Evolutionary conservation across 2,329 filamentous ascomycete species (phyloP).

Genomic region (Fusarium scirpi): DNA sequence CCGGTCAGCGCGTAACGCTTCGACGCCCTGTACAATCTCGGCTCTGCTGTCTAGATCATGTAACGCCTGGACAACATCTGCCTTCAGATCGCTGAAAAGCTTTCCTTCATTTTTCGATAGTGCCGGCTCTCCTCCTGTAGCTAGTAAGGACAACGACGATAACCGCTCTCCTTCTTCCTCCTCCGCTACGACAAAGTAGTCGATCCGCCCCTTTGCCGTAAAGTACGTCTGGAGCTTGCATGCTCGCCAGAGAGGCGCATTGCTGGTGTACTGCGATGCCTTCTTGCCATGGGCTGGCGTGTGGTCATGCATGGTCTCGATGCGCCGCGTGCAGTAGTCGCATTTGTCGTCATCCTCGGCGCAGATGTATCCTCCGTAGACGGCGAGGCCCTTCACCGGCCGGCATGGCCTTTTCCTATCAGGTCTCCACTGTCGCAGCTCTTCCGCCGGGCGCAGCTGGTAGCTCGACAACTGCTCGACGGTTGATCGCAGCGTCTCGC

Average conservation of each 20-base stretch:
- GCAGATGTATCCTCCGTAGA: neutral
- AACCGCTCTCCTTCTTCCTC: no score
- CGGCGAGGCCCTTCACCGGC: neutral
- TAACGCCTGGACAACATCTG: neutral
- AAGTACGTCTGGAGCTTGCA: neutral
- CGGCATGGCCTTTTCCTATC: neutral
- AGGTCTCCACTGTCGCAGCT: neutral
- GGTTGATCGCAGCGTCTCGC: neutral
- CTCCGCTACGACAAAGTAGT: neutral
- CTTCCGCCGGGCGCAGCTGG: neutral
- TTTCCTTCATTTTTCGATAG: neutral
- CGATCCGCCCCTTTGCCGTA: neutral
- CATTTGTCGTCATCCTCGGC: neutral
- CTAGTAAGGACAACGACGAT: neutral
- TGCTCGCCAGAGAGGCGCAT: neutral
- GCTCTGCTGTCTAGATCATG: neutral
- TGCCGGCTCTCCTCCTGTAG: neutral
- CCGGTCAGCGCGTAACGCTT: neutral
- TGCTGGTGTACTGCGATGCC: no score
- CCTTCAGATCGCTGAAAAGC: neutral
- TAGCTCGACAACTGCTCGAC: neutral
- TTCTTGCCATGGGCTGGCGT: no score
- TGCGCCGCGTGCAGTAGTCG: neutral
- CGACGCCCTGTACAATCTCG: neutral
- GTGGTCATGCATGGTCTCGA: no score